Base-by-base conservation (phyloP, 805 yeast genomes). In the Teunomyces tritomae region DNA sequence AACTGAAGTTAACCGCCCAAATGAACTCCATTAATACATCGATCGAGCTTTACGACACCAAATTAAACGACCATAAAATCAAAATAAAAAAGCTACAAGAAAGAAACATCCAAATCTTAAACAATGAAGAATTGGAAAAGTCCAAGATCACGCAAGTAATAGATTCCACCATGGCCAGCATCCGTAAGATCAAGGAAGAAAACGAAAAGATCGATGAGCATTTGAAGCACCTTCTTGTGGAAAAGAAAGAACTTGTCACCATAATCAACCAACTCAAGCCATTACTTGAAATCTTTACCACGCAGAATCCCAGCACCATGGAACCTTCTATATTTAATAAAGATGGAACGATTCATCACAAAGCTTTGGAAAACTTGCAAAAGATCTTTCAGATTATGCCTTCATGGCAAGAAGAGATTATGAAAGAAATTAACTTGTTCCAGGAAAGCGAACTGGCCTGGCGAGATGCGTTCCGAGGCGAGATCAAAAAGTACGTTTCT, bases 351-450 rank as follows among this genome's bases (percentile, higher is more conserved):
- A 48, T 73, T 16, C 58, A 61, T 17, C 54, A 53, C 20, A 53
- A 52, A 7, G 66, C 67, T 2, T 40, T 56, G n/a, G 73, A 67
- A 8, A 43, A 59, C 0, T 43, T 70, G 7, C 47, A 52, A 13
- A 55, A 59, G 30, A 54, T 72, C 3, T 57, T 57, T 37, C 49
- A 50, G 24, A 45, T 67, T n/a, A 53, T 51, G 37, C 76, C 76
- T 8, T 59, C 62, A 4, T 72, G 77, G 77, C 58, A 58, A 34
- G 52, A 50, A 10, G 71, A 68, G 16, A 54, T 71, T 14, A 42
- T 50, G 44, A 54, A 55, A 6, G 74, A 68, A 43, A 49, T 67
- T 8, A 62, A 56, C 8, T 34, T 46, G 34, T 54, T 58, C 43
- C 57, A 57, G 30, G 58, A 60, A 17, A 48, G 59, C 24, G 76